A percentile compares a stretch with the other conserved stretches of the same genome.
Conservation (phyloP, 495 filamentous ascomycete species). For the Chaetomidium leptoderma region DNA sequence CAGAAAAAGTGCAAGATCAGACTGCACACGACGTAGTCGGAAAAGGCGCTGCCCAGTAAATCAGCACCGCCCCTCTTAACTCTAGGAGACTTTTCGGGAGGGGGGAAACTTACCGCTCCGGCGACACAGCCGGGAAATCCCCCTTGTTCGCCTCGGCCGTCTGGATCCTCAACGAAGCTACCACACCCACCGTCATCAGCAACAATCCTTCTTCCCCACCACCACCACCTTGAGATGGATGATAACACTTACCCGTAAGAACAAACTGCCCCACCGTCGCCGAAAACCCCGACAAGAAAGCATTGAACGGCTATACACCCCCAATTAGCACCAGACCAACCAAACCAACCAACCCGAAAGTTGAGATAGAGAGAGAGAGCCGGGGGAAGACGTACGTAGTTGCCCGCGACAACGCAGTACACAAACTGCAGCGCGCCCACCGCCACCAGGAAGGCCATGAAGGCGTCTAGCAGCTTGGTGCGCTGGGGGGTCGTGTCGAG, state of each 20-base stretch:
- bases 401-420: slow-evolving; percentile 88
- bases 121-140: slow-evolving; percentile 64
- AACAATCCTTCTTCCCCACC: not conserved
- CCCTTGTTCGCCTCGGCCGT: slow-evolving; percentile 71
- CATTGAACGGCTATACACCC: slow-evolving; percentile 90
- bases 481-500: slow-evolving; percentile 75
- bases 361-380: not conserved
- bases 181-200: slow-evolving; percentile 5
- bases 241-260: slow-evolving; percentile 62
- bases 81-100: not conserved
- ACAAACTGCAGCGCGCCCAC: slow-evolving; percentile 86
- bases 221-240: not conserved
- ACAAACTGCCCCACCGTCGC: slow-evolving; percentile 98
- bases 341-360: not conserved
- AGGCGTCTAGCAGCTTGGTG: slow-evolving; percentile 85
- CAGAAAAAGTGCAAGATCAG: slow-evolving; percentile 98
- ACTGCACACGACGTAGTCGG: slow-evolving; percentile 92
- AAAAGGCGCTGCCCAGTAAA: slow-evolving; percentile 68
- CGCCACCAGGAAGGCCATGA: slow-evolving; percentile 83
- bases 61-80: not conserved
- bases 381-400: slow-evolving; percentile 69
- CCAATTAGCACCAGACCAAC: not conserved
- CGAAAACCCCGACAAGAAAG: slow-evolving; percentile 90
- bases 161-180: slow-evolving; percentile 80
- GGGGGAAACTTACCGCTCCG: slow-evolving; percentile 55